These are phyloP conservation scores for Penicilliopsis zonata DNA, from an alignment of 495 filamentous ascomycete species.

Conservation along the genomic window DNA sequence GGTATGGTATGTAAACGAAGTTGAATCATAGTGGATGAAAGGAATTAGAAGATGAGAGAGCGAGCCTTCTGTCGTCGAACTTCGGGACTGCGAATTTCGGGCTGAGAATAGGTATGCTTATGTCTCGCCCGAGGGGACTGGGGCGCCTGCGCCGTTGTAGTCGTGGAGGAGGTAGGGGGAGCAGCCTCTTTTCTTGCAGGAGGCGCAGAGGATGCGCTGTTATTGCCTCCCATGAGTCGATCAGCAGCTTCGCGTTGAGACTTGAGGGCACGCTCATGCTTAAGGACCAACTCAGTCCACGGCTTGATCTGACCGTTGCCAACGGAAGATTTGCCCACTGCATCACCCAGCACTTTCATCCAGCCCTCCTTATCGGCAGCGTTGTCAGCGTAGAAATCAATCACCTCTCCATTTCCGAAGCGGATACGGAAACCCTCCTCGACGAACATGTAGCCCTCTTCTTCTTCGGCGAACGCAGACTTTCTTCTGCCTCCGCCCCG, in stretches of 20 bases:
- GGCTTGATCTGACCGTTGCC: slow-evolving; percentile 30
- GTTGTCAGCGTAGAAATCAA: slow-evolving; percentile 96
- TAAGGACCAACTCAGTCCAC: slow-evolving; percentile 83
- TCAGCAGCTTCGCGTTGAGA: slow-evolving; percentile 19
- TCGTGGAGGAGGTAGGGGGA: slow-evolving; percentile 5
- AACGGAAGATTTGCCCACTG: slow-evolving; percentile 52
- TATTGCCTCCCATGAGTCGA: slow-evolving; percentile 10
- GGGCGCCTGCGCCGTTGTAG: slow-evolving; percentile 8
- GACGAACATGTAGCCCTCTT: slow-evolving; percentile 99
- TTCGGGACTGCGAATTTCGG: slow-evolving; percentile 6
- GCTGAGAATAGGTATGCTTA: slow-evolving; percentile 6
- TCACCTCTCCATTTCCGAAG: slow-evolving; percentile 94
- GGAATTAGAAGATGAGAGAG: slow-evolving; percentile 6
- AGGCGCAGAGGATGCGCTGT: slow-evolving; percentile 9
- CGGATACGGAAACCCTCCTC: slow-evolving; percentile 98
- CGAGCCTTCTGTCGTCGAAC: slow-evolving; percentile 7
- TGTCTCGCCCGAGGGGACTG: slow-evolving; percentile 4
- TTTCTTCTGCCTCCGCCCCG: slow-evolving; percentile 71
- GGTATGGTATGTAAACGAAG: neutral
- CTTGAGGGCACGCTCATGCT: slow-evolving; percentile 27
- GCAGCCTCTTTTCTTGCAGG: slow-evolving; percentile 13
- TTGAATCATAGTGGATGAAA: slow-evolving; percentile 3
- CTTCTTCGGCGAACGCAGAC: slow-evolving; percentile 93
- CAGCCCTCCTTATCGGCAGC: slow-evolving; percentile 77
- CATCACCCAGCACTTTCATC: slow-evolving; percentile 83